Evolutionary conservation across 202 grass and related monocot species (phyloP), one percentile per base, ranked within the genome.

Genomic region (Bolboschoenoplectus hybrid): DNA sequence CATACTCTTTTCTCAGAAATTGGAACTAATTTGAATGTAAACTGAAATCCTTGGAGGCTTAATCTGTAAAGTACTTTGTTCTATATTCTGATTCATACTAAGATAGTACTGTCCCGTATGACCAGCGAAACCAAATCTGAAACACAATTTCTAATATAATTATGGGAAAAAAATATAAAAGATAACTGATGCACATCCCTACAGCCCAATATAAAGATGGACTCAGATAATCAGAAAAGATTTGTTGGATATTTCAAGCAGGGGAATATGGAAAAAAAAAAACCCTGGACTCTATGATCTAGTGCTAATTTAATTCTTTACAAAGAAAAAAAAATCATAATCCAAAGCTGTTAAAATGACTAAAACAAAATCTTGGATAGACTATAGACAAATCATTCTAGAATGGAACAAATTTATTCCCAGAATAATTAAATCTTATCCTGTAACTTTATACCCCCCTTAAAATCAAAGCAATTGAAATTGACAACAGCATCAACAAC

Each of bases 161-260:
- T 71, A 71, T 71, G 68, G 41, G 6, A 45, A 17, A n/a, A 71
- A 45, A n/a, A 46, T n/a, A 71, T 8, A 71, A 71, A 47, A n/a
- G 19, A 9, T 63, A 19, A 63, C 61, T 63, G 7, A 63, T 34
- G 19, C n/a, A 63, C 19, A 63, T 26, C 53, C 12, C 53, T 13
- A 16, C 1, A 57, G 1, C 12, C 12, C 14, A 57, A 11, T 57
- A 14, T 57, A 13, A 57, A 57, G 12, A 14, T 57, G 53, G 12
- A 14, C 53, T 16, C 12, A 56, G 53, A 56, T 56, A 26, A 26
- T 26, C 26, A 26, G 26, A 26, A 26, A 26, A 26, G 9, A 52
- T 10, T 52, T 26, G n/a, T 64, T 7, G 9, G 19, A 5, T 64
- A 20, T 26, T 26, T 64, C n/a, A 64, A 35, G 62, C 62, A 8